Conservation (phyloP, 2,329 filamentous ascomycete species). For the Colletotrichum eremochloae region DNA sequence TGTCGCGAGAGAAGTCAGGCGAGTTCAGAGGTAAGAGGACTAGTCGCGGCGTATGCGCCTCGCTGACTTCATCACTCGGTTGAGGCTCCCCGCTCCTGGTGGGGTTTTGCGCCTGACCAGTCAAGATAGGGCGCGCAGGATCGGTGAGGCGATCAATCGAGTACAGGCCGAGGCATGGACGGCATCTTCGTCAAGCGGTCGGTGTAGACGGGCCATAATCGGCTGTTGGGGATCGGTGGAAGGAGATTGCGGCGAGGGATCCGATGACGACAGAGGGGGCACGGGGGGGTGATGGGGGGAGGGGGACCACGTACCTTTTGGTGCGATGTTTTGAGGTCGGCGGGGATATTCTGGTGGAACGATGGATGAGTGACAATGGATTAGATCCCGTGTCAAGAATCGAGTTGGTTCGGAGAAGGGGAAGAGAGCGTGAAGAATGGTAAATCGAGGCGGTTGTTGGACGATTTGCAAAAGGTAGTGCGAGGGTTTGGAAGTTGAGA, state of each 20-base stretch:
- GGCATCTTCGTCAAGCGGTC: constrained; percentile 28
- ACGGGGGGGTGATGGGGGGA: constrained; percentile 46
- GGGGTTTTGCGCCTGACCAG: constrained; percentile 42
- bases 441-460: constrained; percentile 44
- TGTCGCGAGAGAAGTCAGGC: constrained; percentile 5
- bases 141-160: constrained; percentile 37
- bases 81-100: constrained; percentile 41
- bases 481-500: constrained; percentile 49
- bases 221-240: constrained; percentile 39
- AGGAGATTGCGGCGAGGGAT: constrained; percentile 45
- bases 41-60: constrained; percentile 41
- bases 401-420: constrained; percentile 29
- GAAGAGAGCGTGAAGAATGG: constrained; percentile 42
- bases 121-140: constrained; percentile 35
- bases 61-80: constrained; percentile 42
- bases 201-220: constrained; percentile 13
- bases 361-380: constrained; percentile 34
- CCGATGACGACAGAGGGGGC: constrained; percentile 58
- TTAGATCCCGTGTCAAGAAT: constrained; percentile 33
- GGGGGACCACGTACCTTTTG: constrained; percentile 45
- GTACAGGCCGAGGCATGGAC: constrained; percentile 8
- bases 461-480: constrained; percentile 44
- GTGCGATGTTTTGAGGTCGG: constrained; percentile 41
- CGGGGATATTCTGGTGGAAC: constrained; percentile 38
- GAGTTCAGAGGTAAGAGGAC: constrained; percentile 13